Evolutionary conservation across 345 rosid genomes (phyloP), one percentile per base, ranked within the genome.

Genomic region (Brassica napus): DNA sequence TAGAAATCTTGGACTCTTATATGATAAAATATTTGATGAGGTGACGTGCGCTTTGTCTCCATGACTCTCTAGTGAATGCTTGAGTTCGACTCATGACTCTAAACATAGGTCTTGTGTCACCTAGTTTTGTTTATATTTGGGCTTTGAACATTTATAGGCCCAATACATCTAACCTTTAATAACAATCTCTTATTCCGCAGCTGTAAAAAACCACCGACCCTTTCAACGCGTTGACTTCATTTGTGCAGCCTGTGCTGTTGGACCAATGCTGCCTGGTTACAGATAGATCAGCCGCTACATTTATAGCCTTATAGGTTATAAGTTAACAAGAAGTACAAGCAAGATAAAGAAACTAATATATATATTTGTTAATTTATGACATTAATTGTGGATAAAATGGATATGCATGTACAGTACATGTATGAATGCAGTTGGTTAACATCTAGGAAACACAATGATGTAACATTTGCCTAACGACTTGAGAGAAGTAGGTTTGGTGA

Each of bases 311-410:
- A 14, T 18, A 76, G 5, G 74, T 76, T 59, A 76, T 12, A 76
- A 14, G 74, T 76, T 44, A 76, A 18, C 62, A 68, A 76, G 79
- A 76, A 44, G 69, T 60, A 76, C 74, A 76, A 68, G 79, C 12
- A 68, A 76, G 61, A 68, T 14, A 52, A 0, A 34, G 12, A 37
- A 49, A 0, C 10, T 44, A 8, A n/a, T 10, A 18, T 7, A n/a
- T 1, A 7, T 6, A 8, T 1, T 30, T 5, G 30, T 14, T 1
- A 26, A 30, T 61, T 39, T 12, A 32, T 2, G 52, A 65, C 52
- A 52, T 21, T 16, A 54, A 37, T 4, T 58, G 35, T 65, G 35
- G 64, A 35, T 65, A 39, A 57, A 8, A 24, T 42, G 68, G 52
- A 60, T 30, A 30, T 26, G 54, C 16, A 65, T 2, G 44, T 49